A percentile compares a stretch with the other conserved stretches of the same genome.
Conservation (phyloP, 2,329 filamentous ascomycete genomes). For the Aspergillus sp. region DNA sequence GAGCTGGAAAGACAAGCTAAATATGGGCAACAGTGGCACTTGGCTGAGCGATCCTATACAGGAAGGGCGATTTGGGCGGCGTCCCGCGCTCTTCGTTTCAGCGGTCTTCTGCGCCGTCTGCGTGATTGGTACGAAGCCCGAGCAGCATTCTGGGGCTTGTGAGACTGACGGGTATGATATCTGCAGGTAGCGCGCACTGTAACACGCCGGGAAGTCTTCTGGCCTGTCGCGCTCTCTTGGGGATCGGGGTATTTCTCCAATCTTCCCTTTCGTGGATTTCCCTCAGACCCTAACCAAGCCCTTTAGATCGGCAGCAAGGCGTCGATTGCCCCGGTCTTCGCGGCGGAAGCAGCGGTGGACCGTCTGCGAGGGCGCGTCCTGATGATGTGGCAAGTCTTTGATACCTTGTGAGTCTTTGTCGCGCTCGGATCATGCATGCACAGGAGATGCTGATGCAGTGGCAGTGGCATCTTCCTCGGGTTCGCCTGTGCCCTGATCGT, state of each 20-base stretch:
- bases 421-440: no score
- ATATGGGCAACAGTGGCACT: conserved; percentile 5
- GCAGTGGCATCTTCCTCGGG: conserved; percentile 9
- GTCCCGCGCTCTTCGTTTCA: conserved; percentile 30
- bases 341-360: conserved; percentile 13
- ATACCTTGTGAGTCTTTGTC: conserved; percentile 13
- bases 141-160: no score
- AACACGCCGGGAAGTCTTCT: conserved; percentile 18
- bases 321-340: conserved; percentile 15
- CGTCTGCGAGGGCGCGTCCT: conserved; percentile 10
- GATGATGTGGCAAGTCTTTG: conserved; percentile 18
- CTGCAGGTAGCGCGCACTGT: conserved; percentile 11
- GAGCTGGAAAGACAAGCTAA: not conserved
- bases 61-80: conserved; percentile 13
- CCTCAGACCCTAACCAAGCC: no score
- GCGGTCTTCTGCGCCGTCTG: conserved; percentile 20
- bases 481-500: conserved; percentile 9
- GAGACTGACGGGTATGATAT: no score
- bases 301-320: conserved; percentile 14
- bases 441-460: not conserved
- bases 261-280: not conserved
- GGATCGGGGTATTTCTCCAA: conserved; percentile 14
- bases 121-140: conserved; percentile 7
- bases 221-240: conserved; percentile 19
- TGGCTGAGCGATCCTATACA: conserved; percentile 17